phyloP scores from a whole-genome alignment of 2,329 filamentous ascomycete species.

The Arthrobotrys entomopaga region DNA sequence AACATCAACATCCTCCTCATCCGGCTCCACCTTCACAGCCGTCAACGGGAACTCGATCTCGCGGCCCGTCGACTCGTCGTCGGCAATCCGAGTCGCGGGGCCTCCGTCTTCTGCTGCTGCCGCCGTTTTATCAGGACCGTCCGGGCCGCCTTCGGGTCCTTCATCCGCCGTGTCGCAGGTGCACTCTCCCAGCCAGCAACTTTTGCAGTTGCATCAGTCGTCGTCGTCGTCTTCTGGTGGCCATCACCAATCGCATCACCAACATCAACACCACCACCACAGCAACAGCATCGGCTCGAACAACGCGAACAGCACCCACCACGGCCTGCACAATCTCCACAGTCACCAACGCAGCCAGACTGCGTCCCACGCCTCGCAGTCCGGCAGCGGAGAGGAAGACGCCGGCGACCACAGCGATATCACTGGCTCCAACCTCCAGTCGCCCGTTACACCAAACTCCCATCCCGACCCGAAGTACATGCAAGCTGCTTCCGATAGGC shows the following conservation, averaged over 20 bases:
- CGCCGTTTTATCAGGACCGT: neutral
- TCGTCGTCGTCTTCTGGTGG: slow-evolving; percentile 21
- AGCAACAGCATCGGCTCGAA: slow-evolving; percentile 9
- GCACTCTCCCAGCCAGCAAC: slow-evolving; percentile 37
- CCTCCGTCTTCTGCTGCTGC: slow-evolving; percentile 22
- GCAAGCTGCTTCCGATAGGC: slow-evolving; percentile 41
- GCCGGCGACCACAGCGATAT: slow-evolving; percentile 47
- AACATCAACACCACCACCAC: slow-evolving; percentile 37
- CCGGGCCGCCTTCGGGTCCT: neutral
- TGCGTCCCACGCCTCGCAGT: slow-evolving; percentile 50
- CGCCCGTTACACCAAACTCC: slow-evolving; percentile 50
- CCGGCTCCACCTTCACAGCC: slow-evolving; percentile 48
- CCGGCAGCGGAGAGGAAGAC: slow-evolving; percentile 53
- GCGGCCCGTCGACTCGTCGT: slow-evolving; percentile 36
- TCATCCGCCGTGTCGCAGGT: slow-evolving; percentile 12
- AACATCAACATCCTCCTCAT: slow-evolving; percentile 22
- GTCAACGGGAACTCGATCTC: slow-evolving; percentile 48
- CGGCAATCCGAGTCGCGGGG: slow-evolving; percentile 30
- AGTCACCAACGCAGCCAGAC: slow-evolving; percentile 47
- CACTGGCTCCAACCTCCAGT: slow-evolving; percentile 46
- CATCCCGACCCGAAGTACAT: slow-evolving; percentile 51
- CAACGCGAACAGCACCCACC: slow-evolving; percentile 16
- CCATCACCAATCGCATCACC: slow-evolving; percentile 30
- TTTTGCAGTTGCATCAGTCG: slow-evolving; percentile 18
- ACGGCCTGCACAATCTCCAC: slow-evolving; percentile 26